Evolutionary conservation across 1,139 yeast species (phyloP), one percentile per base, ranked within the genome.

Genomic region (Taphrina deformans): DNA sequence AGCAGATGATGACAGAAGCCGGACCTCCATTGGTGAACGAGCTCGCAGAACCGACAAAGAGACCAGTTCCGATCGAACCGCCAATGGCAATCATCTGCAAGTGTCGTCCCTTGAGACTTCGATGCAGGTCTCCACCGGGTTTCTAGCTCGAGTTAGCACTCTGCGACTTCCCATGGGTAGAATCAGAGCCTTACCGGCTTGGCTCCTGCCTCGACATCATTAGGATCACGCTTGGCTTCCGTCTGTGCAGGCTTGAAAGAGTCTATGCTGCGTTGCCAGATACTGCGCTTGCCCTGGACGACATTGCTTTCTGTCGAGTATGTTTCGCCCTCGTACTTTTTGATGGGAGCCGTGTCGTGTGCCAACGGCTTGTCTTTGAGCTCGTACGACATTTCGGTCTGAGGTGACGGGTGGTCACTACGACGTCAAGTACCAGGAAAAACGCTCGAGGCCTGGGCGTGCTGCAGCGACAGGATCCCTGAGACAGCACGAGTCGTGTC

Each of bases 21-120:
- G 91, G 89, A 10, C 92, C 91, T 55, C 87, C 87, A 35, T 77
- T 76, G 40, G 76, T 72, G 58, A 86, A 75, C 27, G 85, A 81
- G 55, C 79, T 75, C 56, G 91, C 91, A 48, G 85, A 79, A 66
- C 91, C 90, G 67, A 87, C 84, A 68, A 85, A 80, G 35, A 65
- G 79, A 71, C 92, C 91, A 7, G 90, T 85, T 67, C 89, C 88
- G 38, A 82, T 71, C 7, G 82, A 78, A 52, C 84, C 84, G 67
- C 83, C 83, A 63, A 81, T 77, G 71, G 89, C 89, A 75, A 86
- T 85, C 93, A 82, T 76, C 52, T 80, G 75, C 26, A 82, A 79
- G 72, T 82, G 85, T 55, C 85, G 76, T 9, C 79, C 73, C 48
- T 76, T 75, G 55, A 82, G 74, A 55, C 76, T 77, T 68, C 83